phyloP scores from a whole-genome alignment of 495 filamentous ascomycete genomes.

The Gamarada debralockiae region DNA sequence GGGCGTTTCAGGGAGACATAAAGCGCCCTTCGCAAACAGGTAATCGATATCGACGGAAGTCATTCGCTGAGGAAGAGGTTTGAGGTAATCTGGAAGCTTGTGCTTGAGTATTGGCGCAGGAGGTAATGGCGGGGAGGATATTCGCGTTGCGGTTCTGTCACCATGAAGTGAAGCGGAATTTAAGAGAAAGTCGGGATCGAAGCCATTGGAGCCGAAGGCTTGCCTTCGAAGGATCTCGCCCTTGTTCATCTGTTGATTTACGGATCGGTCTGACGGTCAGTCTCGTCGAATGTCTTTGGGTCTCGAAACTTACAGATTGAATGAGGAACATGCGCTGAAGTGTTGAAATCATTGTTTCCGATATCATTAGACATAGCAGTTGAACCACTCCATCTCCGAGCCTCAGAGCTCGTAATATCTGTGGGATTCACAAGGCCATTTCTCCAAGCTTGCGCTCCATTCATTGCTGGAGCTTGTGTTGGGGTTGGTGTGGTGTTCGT shows the following conservation, averaged over 20 bases:
- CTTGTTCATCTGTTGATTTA: slow-evolving; percentile 14
- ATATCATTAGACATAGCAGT: slow-evolving; percentile 24
- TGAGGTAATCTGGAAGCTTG: slow-evolving; percentile 65
- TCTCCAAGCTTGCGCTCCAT: slow-evolving; percentile 22
- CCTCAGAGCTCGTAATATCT: slow-evolving; percentile 24
- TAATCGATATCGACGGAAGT: slow-evolving; percentile 72
- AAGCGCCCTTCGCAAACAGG: slow-evolving; percentile 68
- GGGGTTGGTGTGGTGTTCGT: slow-evolving; percentile 26
- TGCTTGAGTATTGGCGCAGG: slow-evolving; percentile 17
- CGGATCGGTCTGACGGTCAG: slow-evolving; percentile 20
- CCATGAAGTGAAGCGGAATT: slow-evolving; percentile 17
- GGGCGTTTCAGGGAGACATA: slow-evolving; percentile 61
- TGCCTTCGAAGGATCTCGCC: slow-evolving; percentile 14
- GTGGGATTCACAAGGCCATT: slow-evolving; percentile 24
- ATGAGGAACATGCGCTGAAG: slow-evolving; percentile 50
- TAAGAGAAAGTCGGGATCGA: slow-evolving; percentile 11
- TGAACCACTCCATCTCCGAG: slow-evolving; percentile 26
- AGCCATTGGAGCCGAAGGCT: not conserved
- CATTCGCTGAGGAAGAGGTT: slow-evolving; percentile 65
- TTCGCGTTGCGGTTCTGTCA: slow-evolving; percentile 13
- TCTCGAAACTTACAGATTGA: slow-evolving; percentile 18
- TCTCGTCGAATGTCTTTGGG: not conserved
- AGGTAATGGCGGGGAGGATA: slow-evolving; percentile 18
- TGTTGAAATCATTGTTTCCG: slow-evolving; percentile 22
- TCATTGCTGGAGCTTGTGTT: slow-evolving; percentile 18